These are phyloP conservation scores for Yamadazyma endophytica DNA, from an alignment of 805 yeast species.

Conservation along the genomic window DNA sequence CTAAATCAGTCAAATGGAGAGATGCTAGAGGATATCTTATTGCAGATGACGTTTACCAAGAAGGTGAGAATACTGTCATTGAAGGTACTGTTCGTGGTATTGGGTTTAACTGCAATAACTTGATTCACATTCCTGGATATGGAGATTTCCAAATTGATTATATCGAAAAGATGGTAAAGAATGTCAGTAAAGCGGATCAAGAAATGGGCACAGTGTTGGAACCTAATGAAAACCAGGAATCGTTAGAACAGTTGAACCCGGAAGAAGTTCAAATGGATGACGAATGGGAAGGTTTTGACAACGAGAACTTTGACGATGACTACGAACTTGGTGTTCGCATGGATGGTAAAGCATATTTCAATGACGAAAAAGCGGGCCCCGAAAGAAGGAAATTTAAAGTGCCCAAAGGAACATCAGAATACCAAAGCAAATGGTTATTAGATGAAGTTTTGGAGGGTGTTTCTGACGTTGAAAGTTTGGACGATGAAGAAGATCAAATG, in stretches of 20 bases:
- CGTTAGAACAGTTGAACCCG: constrained; percentile 58
- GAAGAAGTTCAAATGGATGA: constrained; percentile 46
- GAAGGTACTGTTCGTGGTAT: constrained; percentile 86
- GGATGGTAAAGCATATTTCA: constrained; percentile 54
- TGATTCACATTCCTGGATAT: constrained; percentile 81
- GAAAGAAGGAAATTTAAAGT: constrained; percentile 33
- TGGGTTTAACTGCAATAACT: constrained; percentile 72
- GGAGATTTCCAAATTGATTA: constrained; percentile 82
- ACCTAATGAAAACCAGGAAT: constrained; percentile 46
- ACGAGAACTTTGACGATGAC: constrained; percentile 8
- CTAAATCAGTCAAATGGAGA: constrained; percentile 86
- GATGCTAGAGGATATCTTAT: constrained; percentile 86
- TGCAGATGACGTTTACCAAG: constrained; percentile 58
- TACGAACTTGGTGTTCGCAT: constrained; percentile 45
- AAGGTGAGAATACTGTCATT: constrained; percentile 42
- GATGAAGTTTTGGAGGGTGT: constrained; percentile 49
- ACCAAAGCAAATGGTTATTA: constrained; percentile 71
- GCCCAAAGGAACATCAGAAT: constrained; percentile 72
- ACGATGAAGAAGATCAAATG: constrained; percentile 24
- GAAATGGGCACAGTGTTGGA: constrained; percentile 19
- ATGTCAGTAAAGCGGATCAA: constrained; percentile 13
- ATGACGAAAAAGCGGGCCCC: constrained; percentile 12
- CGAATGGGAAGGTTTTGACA: constrained; percentile 30
- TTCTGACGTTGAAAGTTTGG: constrained; percentile 42
- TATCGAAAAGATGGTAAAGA: constrained; percentile 47